Percentiles rank a stretch among this genome's conserved stretches.
Conservation (phyloP, 225 moss, liverwort and hornwort species). For the Rhytidiadelphus loreus region DNA sequence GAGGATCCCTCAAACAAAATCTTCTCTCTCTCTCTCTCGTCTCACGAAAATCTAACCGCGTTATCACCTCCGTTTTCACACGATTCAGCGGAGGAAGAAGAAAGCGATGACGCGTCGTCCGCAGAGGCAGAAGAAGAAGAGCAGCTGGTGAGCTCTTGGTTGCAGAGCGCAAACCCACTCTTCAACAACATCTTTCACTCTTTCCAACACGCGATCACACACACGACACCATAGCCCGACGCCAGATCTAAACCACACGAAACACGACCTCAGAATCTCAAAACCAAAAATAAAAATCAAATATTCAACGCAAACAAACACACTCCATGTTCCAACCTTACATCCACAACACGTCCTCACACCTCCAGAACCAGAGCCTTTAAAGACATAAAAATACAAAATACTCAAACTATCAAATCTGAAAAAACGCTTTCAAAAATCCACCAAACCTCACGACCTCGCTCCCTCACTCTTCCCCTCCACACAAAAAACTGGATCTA, state of each 20-base stretch:
- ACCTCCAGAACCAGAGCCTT: background rate
- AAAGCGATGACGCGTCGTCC: constrained; percentile 3
- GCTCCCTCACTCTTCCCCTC: background rate
- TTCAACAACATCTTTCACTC: constrained; percentile 27
- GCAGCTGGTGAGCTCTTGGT: constrained; percentile 18
- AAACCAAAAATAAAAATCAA: background rate
- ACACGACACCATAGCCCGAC: background rate
- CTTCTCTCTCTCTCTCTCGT: background rate
- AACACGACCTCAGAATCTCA: background rate
- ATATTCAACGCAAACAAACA: background rate
- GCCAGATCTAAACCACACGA: constrained; percentile 8
- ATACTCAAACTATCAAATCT: background rate
- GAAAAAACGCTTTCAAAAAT: background rate
- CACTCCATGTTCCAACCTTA: background rate
- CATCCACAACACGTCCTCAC: background rate
- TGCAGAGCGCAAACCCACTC: constrained; percentile 10
- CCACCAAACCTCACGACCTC: background rate
- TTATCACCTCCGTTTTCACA: constrained; percentile 16
- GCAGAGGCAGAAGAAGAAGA: background rate
- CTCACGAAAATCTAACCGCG: background rate
- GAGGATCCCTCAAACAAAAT: background rate
- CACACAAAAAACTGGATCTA: background rate
- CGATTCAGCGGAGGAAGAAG: background rate
- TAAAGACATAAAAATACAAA: background rate
- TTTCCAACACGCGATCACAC: background rate